Conservation (phyloP, 768 basidiomycete species). For the Mycena polygramma region DNA sequence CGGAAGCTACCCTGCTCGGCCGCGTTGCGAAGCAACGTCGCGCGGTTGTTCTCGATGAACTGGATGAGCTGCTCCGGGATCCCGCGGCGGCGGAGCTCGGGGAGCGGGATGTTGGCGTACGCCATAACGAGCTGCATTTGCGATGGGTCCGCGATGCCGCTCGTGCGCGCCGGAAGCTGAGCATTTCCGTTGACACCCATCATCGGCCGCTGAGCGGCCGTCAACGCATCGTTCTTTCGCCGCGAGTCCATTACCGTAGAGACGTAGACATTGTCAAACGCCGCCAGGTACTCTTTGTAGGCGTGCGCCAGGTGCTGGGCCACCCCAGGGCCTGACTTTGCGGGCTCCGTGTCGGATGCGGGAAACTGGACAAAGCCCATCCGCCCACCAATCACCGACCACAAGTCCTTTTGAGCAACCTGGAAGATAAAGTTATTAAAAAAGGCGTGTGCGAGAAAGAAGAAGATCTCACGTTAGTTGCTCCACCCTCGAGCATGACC, state of each 20-base stretch:
- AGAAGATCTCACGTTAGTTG: constrained; percentile 53
- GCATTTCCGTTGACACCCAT: constrained; percentile 8
- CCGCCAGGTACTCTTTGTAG: constrained; percentile 69
- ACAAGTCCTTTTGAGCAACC: constrained; percentile 69
- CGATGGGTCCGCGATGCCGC: constrained; percentile 44
- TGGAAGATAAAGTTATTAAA: constrained; percentile 43
- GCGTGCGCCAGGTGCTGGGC: constrained; percentile 71
- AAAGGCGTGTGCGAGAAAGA: constrained; percentile 4
- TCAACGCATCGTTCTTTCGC: constrained; percentile 39
- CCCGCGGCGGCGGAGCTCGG: constrained; percentile 66
- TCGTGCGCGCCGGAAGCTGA: constrained; percentile 10
- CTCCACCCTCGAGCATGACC: constrained; percentile 73
- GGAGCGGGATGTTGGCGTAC: constrained; percentile 59
- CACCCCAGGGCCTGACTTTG: constrained; percentile 70
- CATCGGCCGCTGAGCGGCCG: constrained; percentile 20
- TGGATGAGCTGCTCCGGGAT: constrained; percentile 65
- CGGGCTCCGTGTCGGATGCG: constrained; percentile 69
- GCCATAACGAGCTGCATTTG: constrained; percentile 60
- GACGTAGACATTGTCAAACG: constrained; percentile 71
- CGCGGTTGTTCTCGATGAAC: constrained; percentile 69
- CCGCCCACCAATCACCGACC: constrained; percentile 76
- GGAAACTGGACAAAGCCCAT: constrained; percentile 78
- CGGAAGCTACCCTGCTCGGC: constrained; percentile 56
- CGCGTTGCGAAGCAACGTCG: constrained; percentile 55
- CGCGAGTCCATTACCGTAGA: constrained; percentile 53